Percentiles rank a stretch among this genome's conserved stretches.
Evolutionary conservation across 345 rosid genomes (phyloP).

Genomic region (Citrus trifoliata): DNA sequence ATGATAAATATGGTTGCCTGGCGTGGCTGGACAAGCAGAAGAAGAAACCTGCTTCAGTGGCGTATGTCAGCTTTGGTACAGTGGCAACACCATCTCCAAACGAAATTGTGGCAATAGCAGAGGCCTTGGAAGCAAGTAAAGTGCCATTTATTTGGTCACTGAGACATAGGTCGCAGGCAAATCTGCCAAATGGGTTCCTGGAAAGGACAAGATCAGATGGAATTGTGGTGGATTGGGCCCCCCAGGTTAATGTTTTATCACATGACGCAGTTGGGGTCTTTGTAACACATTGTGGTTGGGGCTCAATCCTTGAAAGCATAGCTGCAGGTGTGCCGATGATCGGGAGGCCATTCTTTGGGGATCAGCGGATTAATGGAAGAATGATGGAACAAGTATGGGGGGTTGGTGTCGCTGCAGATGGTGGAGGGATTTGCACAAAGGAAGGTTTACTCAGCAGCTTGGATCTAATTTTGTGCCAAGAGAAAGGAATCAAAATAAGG

Average conservation of each 20-base stretch:
- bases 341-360: slow-evolving; percentile 39
- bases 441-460: slow-evolving; percentile 5
- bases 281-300: slow-evolving; percentile 41
- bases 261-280: slow-evolving; percentile 29
- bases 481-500: slow-evolving; percentile 19
- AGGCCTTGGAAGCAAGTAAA: slow-evolving; percentile 28
- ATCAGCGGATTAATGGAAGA: slow-evolving; percentile 35
- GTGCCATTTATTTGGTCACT: slow-evolving; percentile 43
- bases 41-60: slow-evolving; percentile 25
- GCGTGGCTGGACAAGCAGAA: slow-evolving; percentile 35
- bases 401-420: slow-evolving; percentile 18
- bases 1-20: slow-evolving; percentile 22
- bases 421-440: slow-evolving; percentile 18
- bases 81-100: slow-evolving; percentile 27
- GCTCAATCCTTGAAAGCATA: slow-evolving; percentile 37
- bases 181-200: slow-evolving; percentile 37
- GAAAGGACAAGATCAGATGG: slow-evolving; percentile 27
- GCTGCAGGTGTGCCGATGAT: slow-evolving; percentile 36
- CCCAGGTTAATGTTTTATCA: slow-evolving; percentile 25
- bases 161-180: slow-evolving; percentile 11
- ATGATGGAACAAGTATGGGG: slow-evolving; percentile 31
- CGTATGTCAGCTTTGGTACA: slow-evolving; percentile 40
- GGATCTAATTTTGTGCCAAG: slow-evolving; percentile 13
- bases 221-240: slow-evolving; percentile 38
- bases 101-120: slow-evolving; percentile 34